Conservation (phyloP, 2,329 filamentous ascomycete species). For the Exophiala sp. region DNA sequence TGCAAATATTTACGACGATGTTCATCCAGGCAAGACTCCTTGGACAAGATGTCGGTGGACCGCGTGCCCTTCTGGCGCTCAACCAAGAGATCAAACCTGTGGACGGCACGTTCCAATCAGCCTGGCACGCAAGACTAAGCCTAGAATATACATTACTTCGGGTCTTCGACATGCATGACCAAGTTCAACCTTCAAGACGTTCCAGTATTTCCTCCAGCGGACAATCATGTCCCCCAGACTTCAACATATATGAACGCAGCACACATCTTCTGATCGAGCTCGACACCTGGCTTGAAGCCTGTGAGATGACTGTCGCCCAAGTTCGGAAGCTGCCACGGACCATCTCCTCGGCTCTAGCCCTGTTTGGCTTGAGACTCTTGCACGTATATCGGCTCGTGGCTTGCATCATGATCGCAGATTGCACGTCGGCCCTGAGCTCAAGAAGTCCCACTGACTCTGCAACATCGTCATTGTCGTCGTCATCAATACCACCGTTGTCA, state of each 20-base stretch:
- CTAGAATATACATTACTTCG: neutral
- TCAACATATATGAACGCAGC: neutral
- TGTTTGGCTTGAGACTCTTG: neutral
- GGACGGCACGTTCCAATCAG: neutral
- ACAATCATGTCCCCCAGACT: neutral
- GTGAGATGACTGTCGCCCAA: neutral
- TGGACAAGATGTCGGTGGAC: constrained; percentile 14
- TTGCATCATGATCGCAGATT: neutral
- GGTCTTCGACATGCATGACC: neutral
- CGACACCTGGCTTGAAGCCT: neutral
- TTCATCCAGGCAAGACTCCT: constrained; percentile 32
- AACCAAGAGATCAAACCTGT: neutral
- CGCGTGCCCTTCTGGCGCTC: neutral
- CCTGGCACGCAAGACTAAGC: neutral
- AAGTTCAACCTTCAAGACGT: no score
- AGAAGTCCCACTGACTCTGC: neutral
- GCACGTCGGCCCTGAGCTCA: neutral
- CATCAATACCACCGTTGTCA: neutral
- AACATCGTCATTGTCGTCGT: neutral
- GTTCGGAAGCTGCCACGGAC: neutral
- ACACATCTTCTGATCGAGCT: neutral
- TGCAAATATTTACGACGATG: constrained; percentile 31
- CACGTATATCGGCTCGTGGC: neutral
- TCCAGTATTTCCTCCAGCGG: no score
- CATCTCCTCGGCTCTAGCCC: neutral